Evolutionary conservation across 768 basidiomycete genomes (phyloP), one percentile per base, ranked within the genome.

Genomic region (Tremella mesenterica): DNA sequence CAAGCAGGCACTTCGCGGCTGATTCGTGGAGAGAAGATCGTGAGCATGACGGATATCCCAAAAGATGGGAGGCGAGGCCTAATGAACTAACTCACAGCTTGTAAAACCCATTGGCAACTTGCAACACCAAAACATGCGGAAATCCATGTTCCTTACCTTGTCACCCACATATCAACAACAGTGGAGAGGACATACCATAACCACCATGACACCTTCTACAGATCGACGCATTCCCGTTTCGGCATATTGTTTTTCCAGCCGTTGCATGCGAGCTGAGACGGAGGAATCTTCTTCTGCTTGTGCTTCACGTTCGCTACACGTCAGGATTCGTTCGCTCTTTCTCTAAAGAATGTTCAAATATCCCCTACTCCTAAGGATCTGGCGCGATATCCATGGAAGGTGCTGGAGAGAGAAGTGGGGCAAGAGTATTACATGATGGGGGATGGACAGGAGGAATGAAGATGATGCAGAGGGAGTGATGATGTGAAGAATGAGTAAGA

Each of bases 71-170:
- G 44, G 36, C 2, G 21, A 51, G n/a, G n/a, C n/a, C n/a, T n/a
- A n/a, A n/a, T n/a, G n/a, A n/a, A n/a, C n/a, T n/a, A 21, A 77
- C 85, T 65, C 64, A 90, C 89, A 99, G 82, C 74, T 97, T 96
- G 80, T 96, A 97, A 75, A 97, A 99, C 14, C 91, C 90, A 72
- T 95, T 96, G 20, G 92, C 95, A 69, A 99, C 95, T 70, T 97
- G 95, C 4, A 96, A 81, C 85, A 97, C 91, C 60, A 99, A 82
- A 57, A 97, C 89, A 67, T 99, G 93, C 1, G 93, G 92, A 67
- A 93, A 89, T 0, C 92, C 93, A 63, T 96, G 92, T 71, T 46
- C 50, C 51, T 60, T 47, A 14, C 5, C 7, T 3, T 48, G 25
- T n/a, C n/a, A 18, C 9, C 7, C 6, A n/a, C 5, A 7, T 16